phyloP scores from a whole-genome alignment of 495 filamentous ascomycete genomes.

The Talaromyces trachyspermus region DNA sequence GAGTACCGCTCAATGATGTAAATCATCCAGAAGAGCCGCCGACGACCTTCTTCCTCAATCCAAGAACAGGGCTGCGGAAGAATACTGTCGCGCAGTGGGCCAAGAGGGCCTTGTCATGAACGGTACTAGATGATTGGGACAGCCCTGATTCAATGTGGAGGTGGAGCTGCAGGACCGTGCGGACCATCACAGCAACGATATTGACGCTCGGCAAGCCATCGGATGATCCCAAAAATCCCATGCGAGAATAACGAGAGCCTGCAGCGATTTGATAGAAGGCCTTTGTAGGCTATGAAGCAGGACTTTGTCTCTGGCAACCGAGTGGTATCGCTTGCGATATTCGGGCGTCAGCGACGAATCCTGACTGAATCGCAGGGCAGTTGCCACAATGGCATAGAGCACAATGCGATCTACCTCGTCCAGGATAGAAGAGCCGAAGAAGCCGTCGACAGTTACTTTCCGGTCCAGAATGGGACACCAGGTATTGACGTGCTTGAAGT shows the following conservation, averaged over 20 bases:
- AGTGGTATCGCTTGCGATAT: conserved; percentile 53
- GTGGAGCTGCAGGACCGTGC: conserved; percentile 64
- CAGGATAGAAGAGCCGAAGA: conserved; percentile 55
- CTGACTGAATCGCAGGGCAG: conserved; percentile 59
- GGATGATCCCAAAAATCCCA: conserved; percentile 60
- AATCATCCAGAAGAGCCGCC: conserved; percentile 73
- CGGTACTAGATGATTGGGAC: conserved; percentile 43
- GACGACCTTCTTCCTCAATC: conserved; percentile 65
- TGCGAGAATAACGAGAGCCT: conserved; percentile 66
- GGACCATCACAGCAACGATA: conserved; percentile 64
- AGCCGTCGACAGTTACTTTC: conserved; percentile 56
- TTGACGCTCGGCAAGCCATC: conserved; percentile 72
- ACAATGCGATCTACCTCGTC: conserved; percentile 64
- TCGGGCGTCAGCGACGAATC: conserved; percentile 54
- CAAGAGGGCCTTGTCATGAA: conserved; percentile 52
- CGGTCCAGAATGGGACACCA: conserved; percentile 73
- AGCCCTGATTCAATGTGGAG: conserved; percentile 61
- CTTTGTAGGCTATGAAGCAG: conserved; percentile 65
- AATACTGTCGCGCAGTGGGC: conserved; percentile 61
- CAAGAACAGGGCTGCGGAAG: conserved; percentile 63
- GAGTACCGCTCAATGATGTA: conserved; percentile 71
- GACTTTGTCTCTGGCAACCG: conserved; percentile 62
- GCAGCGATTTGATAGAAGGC: conserved; percentile 64
- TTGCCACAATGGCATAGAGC: conserved; percentile 67
- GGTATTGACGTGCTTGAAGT: conserved; percentile 72